Evolutionary conservation across 441 rosid genomes (phyloP).

Genomic region (Adansonia rubrostipa): DNA sequence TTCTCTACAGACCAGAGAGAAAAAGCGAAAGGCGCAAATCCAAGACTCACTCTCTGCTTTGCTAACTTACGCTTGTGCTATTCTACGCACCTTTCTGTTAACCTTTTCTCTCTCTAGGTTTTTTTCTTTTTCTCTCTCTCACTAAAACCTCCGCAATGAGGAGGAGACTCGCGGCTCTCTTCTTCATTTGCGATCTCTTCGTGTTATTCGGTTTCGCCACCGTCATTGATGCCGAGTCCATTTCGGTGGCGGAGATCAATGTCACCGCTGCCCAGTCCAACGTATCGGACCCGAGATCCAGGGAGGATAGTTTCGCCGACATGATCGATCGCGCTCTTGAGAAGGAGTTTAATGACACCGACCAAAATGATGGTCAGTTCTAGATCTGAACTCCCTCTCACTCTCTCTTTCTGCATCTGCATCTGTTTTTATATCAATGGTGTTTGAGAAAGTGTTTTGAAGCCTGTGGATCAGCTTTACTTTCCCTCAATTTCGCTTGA

Average conservation of each 20-base stretch:
- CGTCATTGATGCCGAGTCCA: constrained; percentile 41
- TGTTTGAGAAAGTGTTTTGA: constrained; percentile 13
- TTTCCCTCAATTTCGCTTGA: neutral
- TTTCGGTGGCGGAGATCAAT: constrained; percentile 54
- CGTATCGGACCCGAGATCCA: constrained; percentile 60
- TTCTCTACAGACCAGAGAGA: constrained; percentile 7
- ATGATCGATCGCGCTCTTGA: constrained; percentile 94
- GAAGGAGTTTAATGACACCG: constrained; percentile 92
- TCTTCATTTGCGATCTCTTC: constrained; percentile 45
- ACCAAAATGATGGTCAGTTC: constrained; percentile 72
- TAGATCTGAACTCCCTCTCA: constrained; percentile 53
- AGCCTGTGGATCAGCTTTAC: constrained; percentile 13
- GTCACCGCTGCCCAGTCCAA: constrained; percentile 53
- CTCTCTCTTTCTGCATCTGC: neutral
- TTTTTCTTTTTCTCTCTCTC: neutral
- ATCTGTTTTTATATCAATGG: neutral
- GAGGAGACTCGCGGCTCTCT: constrained; percentile 42
- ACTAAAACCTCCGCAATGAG: constrained; percentile 35
- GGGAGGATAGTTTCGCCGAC: constrained; percentile 81
- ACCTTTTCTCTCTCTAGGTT: neutral
- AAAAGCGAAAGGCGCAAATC: constrained; percentile 1
- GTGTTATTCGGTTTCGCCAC: constrained; percentile 45
- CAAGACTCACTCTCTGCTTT: neutral
- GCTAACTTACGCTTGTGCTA: neutral
- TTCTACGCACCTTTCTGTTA: neutral